phyloP scores from a whole-genome alignment of 75 land plant genomes.

The Gnetum montanum region DNA sequence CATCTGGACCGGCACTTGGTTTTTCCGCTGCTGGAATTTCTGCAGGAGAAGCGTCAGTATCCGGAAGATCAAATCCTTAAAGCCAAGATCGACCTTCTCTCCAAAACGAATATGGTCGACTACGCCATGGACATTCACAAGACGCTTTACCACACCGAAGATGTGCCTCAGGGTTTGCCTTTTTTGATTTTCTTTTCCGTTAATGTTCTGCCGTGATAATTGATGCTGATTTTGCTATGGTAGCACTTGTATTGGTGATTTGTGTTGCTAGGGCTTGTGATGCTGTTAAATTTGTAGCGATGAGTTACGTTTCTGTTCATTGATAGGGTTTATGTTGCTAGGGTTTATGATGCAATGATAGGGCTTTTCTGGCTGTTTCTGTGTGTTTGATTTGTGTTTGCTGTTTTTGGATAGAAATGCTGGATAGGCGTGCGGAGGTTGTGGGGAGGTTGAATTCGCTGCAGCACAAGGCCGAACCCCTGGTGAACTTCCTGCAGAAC shows the following conservation, averaged over 20 bases:
- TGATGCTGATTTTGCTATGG: too few species aligned
- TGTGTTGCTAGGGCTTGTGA: too few species aligned
- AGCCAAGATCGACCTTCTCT: slow-evolving; percentile 91
- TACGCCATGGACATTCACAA: slow-evolving; percentile 99
- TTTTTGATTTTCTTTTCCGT: neutral
- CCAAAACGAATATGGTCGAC: slow-evolving; percentile 96
- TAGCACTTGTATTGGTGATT: too few species aligned
- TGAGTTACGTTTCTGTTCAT: too few species aligned
- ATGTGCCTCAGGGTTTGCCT: slow-evolving; percentile 76
- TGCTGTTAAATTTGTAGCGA: too few species aligned
- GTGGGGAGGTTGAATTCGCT: slow-evolving; percentile 74
- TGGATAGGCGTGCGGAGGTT: slow-evolving; percentile 87
- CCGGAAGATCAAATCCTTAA: slow-evolving; percentile 86
- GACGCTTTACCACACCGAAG: slow-evolving; percentile 83
- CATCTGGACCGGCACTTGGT: slow-evolving; percentile 83
- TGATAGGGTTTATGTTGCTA: too few species aligned
- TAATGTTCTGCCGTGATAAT: neutral
- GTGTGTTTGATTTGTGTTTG: too few species aligned
- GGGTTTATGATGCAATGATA: too few species aligned
- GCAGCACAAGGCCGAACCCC: slow-evolving; percentile 84
- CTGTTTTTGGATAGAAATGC: slow-evolving; percentile 51
- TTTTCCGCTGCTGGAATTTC: slow-evolving; percentile 87
- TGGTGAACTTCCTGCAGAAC: slow-evolving; percentile 79
- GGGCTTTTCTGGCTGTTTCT: too few species aligned
- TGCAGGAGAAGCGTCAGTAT: slow-evolving; percentile 77